Base-by-base conservation (phyloP, 106 monocot species). In the Allium sativum region DNA sequence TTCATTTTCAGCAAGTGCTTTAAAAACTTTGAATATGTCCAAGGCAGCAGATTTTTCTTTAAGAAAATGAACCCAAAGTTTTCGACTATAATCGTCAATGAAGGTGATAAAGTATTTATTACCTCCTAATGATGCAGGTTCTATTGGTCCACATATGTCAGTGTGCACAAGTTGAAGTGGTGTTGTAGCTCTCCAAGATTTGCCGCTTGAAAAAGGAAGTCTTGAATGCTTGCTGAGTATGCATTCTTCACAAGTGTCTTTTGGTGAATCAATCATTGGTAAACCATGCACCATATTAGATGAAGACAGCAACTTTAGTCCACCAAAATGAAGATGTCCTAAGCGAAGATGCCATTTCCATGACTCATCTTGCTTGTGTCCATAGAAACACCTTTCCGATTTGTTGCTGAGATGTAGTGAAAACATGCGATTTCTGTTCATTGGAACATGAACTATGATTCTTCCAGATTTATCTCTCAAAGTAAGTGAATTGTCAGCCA, bases 341-440 rank as follows among this genome's bases (percentile, higher is more conserved):
- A 31, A 31, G 31, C 31, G 31, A 31, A 31, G 31, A 3, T 31
- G 31, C 31, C 31, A 31, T 31, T 31, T 31, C 31, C 31, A 31
- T 31, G 31, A 31, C 31, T 31, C 31, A 1, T 31, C 2, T 31
- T 31, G 9, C 13, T 54, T 8, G 12, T 12, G 12, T 12, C 9
- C 12, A 8, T 47, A 8, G 9, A 47, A 47, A 12, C 47, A 47
- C 47, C 12, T 47, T 47, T 8, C 47, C 9, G 9, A 8, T 8
- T 12, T 12, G 48, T 22, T 21, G 46, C 48, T 12, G 31, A 68
- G 56, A 9, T 68, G 45, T 12, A 58, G 45, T 10, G 13, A 6
- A 58, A 68, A 68, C 68, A 58, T 58, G 2, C 22, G 12, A 48
- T 68, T 48, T 16, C 58, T n/a, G n/a, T 21, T 11, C 57, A 58